A percentile compares a stretch with the other conserved stretches of the same genome.
phyloP scores from a whole-genome alignment of 169 alveolate species.

The Plasmodium vinckei region DNA sequence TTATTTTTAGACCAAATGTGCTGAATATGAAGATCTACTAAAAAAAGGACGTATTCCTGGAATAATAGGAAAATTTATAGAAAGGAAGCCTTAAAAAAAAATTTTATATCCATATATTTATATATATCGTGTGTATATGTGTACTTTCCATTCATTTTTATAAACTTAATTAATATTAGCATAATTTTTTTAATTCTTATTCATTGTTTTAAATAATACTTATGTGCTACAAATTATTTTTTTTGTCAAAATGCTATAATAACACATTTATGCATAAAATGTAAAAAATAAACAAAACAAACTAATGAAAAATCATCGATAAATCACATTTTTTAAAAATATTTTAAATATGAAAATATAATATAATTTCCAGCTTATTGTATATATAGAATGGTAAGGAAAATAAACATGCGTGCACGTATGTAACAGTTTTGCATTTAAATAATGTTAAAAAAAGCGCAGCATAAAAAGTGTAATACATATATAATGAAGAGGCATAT shows the following conservation, averaged over 20 bases:
- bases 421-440: too few species aligned
- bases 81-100: slow-evolving; percentile 31
- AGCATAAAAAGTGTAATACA: too few species aligned
- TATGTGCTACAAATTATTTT: slow-evolving; percentile 7
- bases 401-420: too few species aligned
- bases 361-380: too few species aligned
- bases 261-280: background rate
- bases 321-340: background rate
- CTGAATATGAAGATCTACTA: slow-evolving; percentile 84
- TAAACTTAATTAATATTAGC: background rate
- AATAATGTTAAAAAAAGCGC: too few species aligned
- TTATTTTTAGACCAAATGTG: slow-evolving; percentile 79
- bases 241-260: slow-evolving; percentile 8
- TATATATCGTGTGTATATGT: background rate
- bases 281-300: slow-evolving; percentile 19
- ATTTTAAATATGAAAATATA: background rate
- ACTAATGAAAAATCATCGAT: slow-evolving; percentile 2
- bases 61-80: slow-evolving; percentile 76
- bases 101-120: background rate
- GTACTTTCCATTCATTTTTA: background rate
- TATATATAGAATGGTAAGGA: too few species aligned
- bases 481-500: too few species aligned
- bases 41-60: slow-evolving; percentile 85
- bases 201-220: slow-evolving; percentile 26
- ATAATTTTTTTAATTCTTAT: background rate